Evolutionary conservation across 352 stramenopile species (phyloP).

Genomic region (Globisporangium abappressorium): DNA sequence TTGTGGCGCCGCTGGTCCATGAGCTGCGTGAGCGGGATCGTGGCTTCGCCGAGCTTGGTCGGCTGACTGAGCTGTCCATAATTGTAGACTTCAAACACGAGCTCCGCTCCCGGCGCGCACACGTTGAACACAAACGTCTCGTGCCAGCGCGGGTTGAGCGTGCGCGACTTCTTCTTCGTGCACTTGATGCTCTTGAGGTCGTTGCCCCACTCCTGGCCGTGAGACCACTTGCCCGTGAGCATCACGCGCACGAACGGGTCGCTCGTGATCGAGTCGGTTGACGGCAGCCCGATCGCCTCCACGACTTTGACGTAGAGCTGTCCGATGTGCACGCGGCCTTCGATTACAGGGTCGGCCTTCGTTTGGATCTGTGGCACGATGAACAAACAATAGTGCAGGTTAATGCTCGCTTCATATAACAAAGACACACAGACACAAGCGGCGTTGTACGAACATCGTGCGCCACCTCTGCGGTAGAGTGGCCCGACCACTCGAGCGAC

Average conservation of each 20-base stretch:
- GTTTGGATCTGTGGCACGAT: constrained; percentile 39
- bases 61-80: constrained; percentile 78
- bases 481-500: constrained; percentile 79
- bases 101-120: constrained; percentile 72
- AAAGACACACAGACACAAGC: not conserved
- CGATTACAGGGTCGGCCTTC: constrained; percentile 74
- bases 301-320: constrained; percentile 87
- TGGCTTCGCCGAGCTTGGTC: constrained; percentile 79
- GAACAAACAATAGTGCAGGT: not conserved
- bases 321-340: constrained; percentile 79
- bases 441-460: not conserved
- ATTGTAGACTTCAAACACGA: constrained; percentile 86
- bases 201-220: constrained; percentile 80
- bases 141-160: constrained; percentile 83
- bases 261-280: constrained; percentile 86
- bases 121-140: constrained; percentile 89
- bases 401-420: not conserved
- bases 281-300: constrained; percentile 79
- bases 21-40: constrained; percentile 68
- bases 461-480: constrained; percentile 61
- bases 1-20: constrained; percentile 87
- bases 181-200: constrained; percentile 80
- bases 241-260: constrained; percentile 84
- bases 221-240: constrained; percentile 83
- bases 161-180: constrained; percentile 86